Conservation (phyloP, 352 stramenopile genomes). For the Phytophthora nicotianae region DNA sequence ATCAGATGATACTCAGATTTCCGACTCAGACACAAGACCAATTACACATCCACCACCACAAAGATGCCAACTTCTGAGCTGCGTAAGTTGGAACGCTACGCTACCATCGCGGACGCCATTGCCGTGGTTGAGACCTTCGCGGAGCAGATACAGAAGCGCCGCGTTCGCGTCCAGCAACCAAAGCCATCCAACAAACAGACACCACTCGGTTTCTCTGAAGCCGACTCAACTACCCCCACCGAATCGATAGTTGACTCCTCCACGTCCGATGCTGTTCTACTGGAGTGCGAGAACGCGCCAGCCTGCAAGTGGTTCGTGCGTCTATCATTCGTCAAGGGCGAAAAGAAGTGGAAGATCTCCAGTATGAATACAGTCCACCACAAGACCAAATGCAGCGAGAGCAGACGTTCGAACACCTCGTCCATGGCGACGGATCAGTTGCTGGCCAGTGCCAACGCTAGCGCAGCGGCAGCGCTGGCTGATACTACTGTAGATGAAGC, state of each 20-base stretch:
- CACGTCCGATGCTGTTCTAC: constrained; percentile 48
- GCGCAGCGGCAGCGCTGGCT: constrained; percentile 1
- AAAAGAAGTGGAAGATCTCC: constrained; percentile 78
- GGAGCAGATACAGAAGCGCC: constrained; percentile 56
- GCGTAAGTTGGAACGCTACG: constrained; percentile 68
- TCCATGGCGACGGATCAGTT: constrained; percentile 36
- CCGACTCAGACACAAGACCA: neutral
- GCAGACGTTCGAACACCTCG: constrained; percentile 11
- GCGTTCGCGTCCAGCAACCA: constrained; percentile 54
- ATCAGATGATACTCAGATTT: too few relatives aligned
- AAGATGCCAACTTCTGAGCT: constrained; percentile 17
- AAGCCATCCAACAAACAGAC: constrained; percentile 23
- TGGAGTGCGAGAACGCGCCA: constrained; percentile 71
- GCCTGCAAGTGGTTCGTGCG: constrained; percentile 82
- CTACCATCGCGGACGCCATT: constrained; percentile 66
- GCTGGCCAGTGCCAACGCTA: constrained; percentile 17
- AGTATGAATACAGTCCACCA: constrained; percentile 73
- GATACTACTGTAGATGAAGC: constrained; percentile 8
- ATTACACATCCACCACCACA: neutral
- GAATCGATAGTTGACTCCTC: too few relatives aligned
- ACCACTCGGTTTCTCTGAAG: constrained; percentile 8
- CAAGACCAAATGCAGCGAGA: constrained; percentile 58
- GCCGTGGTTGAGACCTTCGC: constrained; percentile 67
- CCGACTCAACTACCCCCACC: neutral
- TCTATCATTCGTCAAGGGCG: constrained; percentile 62